A percentile compares a stretch with the other conserved stretches of the same genome.
Evolutionary conservation across 2,329 filamentous ascomycete species (phyloP).

Genomic region (Colletotrichum truncatum): DNA sequence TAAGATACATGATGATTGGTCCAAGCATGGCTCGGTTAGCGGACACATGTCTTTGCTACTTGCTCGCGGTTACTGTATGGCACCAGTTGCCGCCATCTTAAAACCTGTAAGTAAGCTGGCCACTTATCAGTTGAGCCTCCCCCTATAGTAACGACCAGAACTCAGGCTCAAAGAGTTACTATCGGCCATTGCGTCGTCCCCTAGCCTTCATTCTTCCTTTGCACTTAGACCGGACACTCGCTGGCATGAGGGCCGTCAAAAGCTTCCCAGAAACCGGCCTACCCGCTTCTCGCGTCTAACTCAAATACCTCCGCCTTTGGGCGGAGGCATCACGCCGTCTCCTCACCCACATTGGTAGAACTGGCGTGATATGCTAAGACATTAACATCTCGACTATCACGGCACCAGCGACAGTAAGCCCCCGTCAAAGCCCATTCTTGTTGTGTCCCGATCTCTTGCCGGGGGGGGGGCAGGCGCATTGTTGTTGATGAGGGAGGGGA

Average conservation of each 20-base stretch:
- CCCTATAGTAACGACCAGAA: conserved; percentile 20
- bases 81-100: not conserved
- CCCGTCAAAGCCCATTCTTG: not conserved
- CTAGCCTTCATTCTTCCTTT: not conserved
- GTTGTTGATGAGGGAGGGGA: not conserved
- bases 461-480: conserved; percentile 18
- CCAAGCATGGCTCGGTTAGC: not conserved
- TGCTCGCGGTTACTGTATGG: not conserved
- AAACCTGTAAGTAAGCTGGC: not conserved
- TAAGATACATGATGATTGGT: not conserved
- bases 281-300: conserved; percentile 9
- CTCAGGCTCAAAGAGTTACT: not conserved
- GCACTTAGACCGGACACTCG: conserved; percentile 2
- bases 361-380: not conserved
- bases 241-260: no score
- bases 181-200: not conserved
- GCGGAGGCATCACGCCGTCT: not conserved
- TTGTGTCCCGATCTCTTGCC: not conserved
- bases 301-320: not conserved
- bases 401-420: not conserved
- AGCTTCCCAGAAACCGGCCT: not conserved
- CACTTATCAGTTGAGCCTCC: not conserved
- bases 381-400: not conserved
- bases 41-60: not conserved
- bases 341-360: not conserved